Percentiles rank a stretch among this genome's conserved stretches.
These are phyloP conservation scores for Sistotremastrum suecicum DNA, from an alignment of 768 basidiomycete species.

Conservation along the genomic window DNA sequence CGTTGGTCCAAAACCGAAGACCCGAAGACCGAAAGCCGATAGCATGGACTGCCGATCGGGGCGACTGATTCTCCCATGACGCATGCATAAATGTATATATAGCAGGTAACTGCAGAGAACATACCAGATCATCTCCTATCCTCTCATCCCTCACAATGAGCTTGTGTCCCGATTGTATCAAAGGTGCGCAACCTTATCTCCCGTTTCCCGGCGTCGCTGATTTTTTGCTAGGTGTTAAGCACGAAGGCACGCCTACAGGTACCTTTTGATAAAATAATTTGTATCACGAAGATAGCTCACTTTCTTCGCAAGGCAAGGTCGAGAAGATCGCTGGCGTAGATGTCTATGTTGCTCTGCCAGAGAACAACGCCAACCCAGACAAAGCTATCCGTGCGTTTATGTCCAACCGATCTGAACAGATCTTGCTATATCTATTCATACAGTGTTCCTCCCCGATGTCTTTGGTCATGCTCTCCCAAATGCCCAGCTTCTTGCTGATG, in stretches of 20 bases:
- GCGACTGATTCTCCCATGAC: too few species aligned
- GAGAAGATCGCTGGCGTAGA: constrained; percentile 33
- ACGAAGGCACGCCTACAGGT: constrained; percentile 30
- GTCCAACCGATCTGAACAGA: constrained; percentile 3
- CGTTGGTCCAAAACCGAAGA: too few species aligned
- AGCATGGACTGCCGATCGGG: too few species aligned
- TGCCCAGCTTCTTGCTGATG: constrained; percentile 27
- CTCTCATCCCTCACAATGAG: constrained; percentile 22
- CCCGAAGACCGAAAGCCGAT: too few species aligned
- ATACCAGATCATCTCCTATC: too few species aligned
- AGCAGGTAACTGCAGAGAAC: too few species aligned
- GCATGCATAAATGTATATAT: too few species aligned
- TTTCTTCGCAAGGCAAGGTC: constrained; percentile 25
- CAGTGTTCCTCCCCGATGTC: constrained; percentile 39
- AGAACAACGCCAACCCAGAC: constrained; percentile 18
- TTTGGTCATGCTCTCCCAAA: constrained; percentile 38
- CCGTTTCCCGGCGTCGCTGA: too few species aligned
- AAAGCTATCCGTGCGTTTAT: constrained; percentile 19
- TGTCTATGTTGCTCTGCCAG: constrained; percentile 40
- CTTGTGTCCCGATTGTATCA: constrained; percentile 41
- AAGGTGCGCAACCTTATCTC: constrained; percentile 23
- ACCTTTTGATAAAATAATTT: not conserved
- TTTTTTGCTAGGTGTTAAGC: constrained; percentile 28
- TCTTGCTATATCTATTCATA: constrained; percentile 39
- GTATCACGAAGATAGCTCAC: not conserved